These are phyloP conservation scores for Babesia ovata DNA, from an alignment of 169 alveolate species.

Conservation along the genomic window DNA sequence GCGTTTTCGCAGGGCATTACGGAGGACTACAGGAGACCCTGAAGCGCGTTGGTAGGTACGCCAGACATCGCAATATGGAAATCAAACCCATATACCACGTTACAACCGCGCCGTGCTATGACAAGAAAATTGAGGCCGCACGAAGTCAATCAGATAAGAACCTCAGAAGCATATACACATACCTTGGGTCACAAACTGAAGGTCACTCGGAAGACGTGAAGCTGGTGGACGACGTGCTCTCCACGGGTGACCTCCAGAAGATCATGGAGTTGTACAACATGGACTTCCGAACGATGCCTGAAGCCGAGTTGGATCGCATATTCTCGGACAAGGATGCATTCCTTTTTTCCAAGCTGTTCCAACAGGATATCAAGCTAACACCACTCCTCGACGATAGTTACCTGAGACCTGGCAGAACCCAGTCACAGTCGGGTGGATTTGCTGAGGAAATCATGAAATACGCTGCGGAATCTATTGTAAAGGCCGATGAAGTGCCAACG, in stretches of 20 bases:
- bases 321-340: neutral
- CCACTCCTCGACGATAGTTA: neutral
- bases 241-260: conserved; percentile 55
- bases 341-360: conserved; percentile 3
- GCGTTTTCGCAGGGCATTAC: neutral
- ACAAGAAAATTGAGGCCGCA: conserved; percentile 87
- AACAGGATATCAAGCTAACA: neutral
- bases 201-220: neutral
- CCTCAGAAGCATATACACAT: conserved; percentile 7
- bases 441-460: conserved; percentile 57
- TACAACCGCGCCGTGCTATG: conserved; percentile 92
- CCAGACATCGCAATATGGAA: neutral
- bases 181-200: neutral
- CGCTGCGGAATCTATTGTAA: conserved; percentile 14
- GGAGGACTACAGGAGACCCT: neutral
- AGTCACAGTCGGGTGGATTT: conserved; percentile 66
- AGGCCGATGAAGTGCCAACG: neutral
- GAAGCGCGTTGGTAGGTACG: neutral
- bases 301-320: conserved; percentile 38
- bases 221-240: conserved; percentile 59
- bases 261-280: conserved; percentile 26
- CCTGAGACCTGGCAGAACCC: conserved; percentile 25
- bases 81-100: conserved; percentile 73
- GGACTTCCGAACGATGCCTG: conserved; percentile 42
- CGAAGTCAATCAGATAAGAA: conserved; percentile 11